Conservation (phyloP, 257 asterid genomes). For the Solanum pennellii region DNA sequence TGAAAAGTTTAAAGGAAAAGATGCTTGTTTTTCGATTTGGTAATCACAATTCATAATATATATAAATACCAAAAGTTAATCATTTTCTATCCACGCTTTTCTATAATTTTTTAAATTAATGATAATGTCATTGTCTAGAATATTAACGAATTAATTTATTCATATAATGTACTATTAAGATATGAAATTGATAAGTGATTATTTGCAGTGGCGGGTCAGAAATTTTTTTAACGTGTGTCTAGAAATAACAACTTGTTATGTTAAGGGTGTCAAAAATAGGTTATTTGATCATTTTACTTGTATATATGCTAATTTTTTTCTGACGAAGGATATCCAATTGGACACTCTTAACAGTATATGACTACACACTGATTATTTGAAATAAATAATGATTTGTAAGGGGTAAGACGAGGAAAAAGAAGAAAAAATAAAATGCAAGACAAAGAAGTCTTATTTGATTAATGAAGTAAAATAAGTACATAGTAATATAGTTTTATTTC, state of each 20-base stretch:
- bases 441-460: neutral
- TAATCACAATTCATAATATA: neutral
- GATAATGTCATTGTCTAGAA: neutral
- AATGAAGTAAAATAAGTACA: neutral
- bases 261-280: too few relatives aligned
- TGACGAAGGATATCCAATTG: too few relatives aligned
- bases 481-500: neutral
- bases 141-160: neutral
- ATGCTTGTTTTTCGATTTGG: neutral
- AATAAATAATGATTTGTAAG: neutral
- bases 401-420: neutral
- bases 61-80: neutral
- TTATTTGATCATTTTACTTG: too few relatives aligned
- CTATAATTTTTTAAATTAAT: neutral
- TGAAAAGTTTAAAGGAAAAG: neutral
- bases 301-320: too few relatives aligned
- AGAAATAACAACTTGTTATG: too few relatives aligned
- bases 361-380: neutral
- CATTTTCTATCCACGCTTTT: neutral
- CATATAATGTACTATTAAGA: neutral
- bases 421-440: neutral
- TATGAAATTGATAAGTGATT: neutral
- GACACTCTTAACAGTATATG: too few relatives aligned
- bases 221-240: too few relatives aligned
- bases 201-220: too few relatives aligned